Percentiles rank a stretch among this genome's conserved stretches.
These are phyloP conservation scores for Pythium aquatile DNA, from an alignment of 352 stramenopile genomes.

Conservation along the genomic window DNA sequence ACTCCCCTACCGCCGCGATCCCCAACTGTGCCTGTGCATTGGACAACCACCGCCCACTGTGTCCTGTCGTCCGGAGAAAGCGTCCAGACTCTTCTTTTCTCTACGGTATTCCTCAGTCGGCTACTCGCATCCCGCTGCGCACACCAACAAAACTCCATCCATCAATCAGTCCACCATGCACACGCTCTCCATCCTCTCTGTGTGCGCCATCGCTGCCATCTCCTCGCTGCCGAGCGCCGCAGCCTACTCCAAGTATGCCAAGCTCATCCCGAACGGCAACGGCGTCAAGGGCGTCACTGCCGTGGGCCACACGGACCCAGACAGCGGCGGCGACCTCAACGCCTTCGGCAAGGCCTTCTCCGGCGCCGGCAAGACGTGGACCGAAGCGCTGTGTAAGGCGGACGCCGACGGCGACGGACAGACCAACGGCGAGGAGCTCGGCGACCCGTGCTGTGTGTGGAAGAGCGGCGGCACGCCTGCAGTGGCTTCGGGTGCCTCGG, in stretches of 20 bases:
- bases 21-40: neutral
- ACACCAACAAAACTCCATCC: neutral
- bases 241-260: conserved; percentile 24
- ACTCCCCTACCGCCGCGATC: neutral
- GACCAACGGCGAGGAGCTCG: conserved; percentile 61
- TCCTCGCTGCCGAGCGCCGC: conserved; percentile 3
- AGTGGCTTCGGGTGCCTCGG: conserved; percentile 19
- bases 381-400: conserved; percentile 36
- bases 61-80: conserved; percentile 7
- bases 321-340: conserved; percentile 22
- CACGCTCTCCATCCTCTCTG: conserved; percentile 11
- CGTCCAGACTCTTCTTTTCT: neutral
- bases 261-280: conserved; percentile 28
- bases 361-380: conserved; percentile 26
- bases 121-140: neutral
- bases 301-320: conserved; percentile 24
- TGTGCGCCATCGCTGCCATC: conserved; percentile 13
- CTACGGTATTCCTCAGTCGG: neutral
- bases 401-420: conserved; percentile 52
- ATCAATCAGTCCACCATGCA: conserved; percentile 12
- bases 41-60: conserved; percentile 1
- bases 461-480: conserved; percentile 17
- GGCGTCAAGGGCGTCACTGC: conserved; percentile 18
- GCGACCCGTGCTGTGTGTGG: conserved; percentile 54
- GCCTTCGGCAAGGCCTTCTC: conserved; percentile 41